Percentiles rank a stretch among this genome's conserved stretches.
These are phyloP conservation scores for Lichtheimia ramosa DNA, from an alignment of 371 early-diverging fungal species.

Conservation along the genomic window DNA sequence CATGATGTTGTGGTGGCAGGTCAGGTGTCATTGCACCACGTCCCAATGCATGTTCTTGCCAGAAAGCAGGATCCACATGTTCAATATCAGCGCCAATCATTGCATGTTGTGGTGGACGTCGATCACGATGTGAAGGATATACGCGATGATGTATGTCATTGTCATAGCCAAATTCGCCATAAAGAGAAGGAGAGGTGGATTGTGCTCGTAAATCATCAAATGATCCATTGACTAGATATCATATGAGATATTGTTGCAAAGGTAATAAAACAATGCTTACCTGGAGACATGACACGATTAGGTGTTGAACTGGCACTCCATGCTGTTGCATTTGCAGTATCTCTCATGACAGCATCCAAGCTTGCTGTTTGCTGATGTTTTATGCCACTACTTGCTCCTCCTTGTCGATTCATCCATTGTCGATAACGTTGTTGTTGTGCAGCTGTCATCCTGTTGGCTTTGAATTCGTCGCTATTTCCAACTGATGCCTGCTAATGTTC, in stretches of 20 bases:
- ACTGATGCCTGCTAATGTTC: background rate
- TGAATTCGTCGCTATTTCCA: background rate
- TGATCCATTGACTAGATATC: slow-evolving; percentile 8
- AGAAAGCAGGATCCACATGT: too few species aligned
- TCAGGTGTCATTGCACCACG: too few species aligned
- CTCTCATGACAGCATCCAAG: slow-evolving; percentile 32
- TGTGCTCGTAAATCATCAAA: slow-evolving; percentile 17
- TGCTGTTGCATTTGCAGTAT: slow-evolving; percentile 19
- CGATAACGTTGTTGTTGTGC: slow-evolving; percentile 28
- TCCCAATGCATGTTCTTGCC: too few species aligned
- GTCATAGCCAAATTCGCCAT: slow-evolving; percentile 15
- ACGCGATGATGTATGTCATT: too few species aligned
- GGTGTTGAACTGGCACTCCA: slow-evolving; percentile 24
- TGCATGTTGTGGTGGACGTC: too few species aligned
- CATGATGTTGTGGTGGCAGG: slow-evolving; percentile 7
- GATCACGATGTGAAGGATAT: too few species aligned
- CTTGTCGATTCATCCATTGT: slow-evolving; percentile 29
- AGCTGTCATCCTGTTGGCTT: slow-evolving; percentile 6
- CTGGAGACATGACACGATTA: slow-evolving; percentile 17
- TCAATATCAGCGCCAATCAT: too few species aligned
- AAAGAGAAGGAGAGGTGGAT: slow-evolving; percentile 6
- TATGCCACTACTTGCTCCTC: slow-evolving; percentile 5
- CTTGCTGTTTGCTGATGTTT: slow-evolving; percentile 20
- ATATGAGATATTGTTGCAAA: too few species aligned
- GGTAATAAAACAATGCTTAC: background rate